Percentiles rank a stretch among this genome's conserved stretches.
These are phyloP conservation scores for Aspergillus mulundensis DNA, from an alignment of 495 filamentous ascomycete species.

Conservation along the genomic window DNA sequence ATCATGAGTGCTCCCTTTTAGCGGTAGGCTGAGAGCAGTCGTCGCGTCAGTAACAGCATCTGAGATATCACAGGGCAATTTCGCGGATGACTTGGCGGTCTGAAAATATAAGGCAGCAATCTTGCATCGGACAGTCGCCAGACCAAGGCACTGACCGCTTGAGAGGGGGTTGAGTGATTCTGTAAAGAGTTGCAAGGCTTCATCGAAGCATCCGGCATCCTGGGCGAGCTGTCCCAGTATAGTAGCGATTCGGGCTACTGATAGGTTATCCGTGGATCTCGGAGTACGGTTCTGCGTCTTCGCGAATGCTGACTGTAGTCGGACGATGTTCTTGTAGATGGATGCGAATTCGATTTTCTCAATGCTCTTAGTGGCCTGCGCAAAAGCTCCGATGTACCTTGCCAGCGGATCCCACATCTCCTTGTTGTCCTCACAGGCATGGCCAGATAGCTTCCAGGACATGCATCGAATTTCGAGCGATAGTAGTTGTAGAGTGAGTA, in stretches of 20 bases:
- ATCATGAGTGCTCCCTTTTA: slow-evolving; percentile 60
- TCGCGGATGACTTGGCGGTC: slow-evolving; percentile 26
- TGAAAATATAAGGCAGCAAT: slow-evolving; percentile 41
- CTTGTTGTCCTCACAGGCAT: slow-evolving; percentile 60
- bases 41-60: slow-evolving; percentile 31
- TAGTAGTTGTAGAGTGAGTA: slow-evolving; percentile 61
- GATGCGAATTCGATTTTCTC: slow-evolving; percentile 38
- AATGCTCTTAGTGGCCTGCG: slow-evolving; percentile 46
- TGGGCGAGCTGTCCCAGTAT: slow-evolving; percentile 43
- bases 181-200: slow-evolving; percentile 38
- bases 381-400: slow-evolving; percentile 60
- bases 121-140: slow-evolving; percentile 41
- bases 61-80: slow-evolving; percentile 17
- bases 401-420: slow-evolving; percentile 68
- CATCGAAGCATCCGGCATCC: slow-evolving; percentile 41
- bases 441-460: slow-evolving; percentile 71
- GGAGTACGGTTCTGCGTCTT: slow-evolving; percentile 27
- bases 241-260: slow-evolving; percentile 32
- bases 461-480: slow-evolving; percentile 61
- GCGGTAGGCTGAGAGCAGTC: slow-evolving; percentile 51
- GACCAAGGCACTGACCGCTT: slow-evolving; percentile 30
- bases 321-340: slow-evolving; percentile 35
- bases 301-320: slow-evolving; percentile 32
- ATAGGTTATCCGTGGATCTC: slow-evolving; percentile 21
- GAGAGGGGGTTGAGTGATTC: slow-evolving; percentile 32